Evolutionary conservation across 441 rosid genomes (phyloP).

Genomic region (Bruguiera hainesii): DNA sequence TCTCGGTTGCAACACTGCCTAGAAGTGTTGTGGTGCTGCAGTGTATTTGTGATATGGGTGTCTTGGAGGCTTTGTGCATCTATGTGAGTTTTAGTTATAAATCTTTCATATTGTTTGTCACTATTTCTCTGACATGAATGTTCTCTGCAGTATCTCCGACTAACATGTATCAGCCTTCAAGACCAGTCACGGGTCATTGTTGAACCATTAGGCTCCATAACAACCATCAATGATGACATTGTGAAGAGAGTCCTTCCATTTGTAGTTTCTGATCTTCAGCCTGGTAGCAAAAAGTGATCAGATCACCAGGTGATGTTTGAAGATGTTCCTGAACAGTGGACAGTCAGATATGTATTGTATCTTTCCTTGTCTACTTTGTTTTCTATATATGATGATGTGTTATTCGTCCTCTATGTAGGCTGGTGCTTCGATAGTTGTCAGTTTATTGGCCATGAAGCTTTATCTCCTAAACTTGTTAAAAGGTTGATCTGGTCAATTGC

Average conservation of each 20-base stretch:
- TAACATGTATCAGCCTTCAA: slow-evolving; percentile 70
- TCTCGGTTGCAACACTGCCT: slow-evolving; percentile 87
- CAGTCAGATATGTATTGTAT: neutral
- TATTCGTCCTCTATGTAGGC: slow-evolving; percentile 47
- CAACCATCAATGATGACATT: slow-evolving; percentile 54
- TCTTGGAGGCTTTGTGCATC: slow-evolving; percentile 78
- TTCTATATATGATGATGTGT: slow-evolving; percentile 13
- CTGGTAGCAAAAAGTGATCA: slow-evolving; percentile 47
- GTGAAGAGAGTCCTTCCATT: slow-evolving; percentile 84
- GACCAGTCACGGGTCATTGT: slow-evolving; percentile 59
- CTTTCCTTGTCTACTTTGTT: neutral
- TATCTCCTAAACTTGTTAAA: slow-evolving; percentile 74
- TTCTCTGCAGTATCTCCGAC: slow-evolving; percentile 54
- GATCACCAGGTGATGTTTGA: slow-evolving; percentile 72
- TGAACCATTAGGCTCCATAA: slow-evolving; percentile 62
- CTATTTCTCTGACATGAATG: slow-evolving; percentile 7
- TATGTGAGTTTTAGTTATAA: slow-evolving; percentile 52
- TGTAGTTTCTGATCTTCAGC: slow-evolving; percentile 73
- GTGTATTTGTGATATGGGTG: slow-evolving; percentile 75
- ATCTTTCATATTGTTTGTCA: slow-evolving; percentile 6
- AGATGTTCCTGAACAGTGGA: neutral
- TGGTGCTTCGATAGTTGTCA: slow-evolving; percentile 83
- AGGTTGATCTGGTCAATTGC: slow-evolving; percentile 70
- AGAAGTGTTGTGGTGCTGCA: slow-evolving; percentile 89
- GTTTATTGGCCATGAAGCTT: slow-evolving; percentile 61